Percentiles rank a stretch among this genome's conserved stretches.
Conservation (phyloP, 2,329 filamentous ascomycete species). For the Fusarium palustre region DNA sequence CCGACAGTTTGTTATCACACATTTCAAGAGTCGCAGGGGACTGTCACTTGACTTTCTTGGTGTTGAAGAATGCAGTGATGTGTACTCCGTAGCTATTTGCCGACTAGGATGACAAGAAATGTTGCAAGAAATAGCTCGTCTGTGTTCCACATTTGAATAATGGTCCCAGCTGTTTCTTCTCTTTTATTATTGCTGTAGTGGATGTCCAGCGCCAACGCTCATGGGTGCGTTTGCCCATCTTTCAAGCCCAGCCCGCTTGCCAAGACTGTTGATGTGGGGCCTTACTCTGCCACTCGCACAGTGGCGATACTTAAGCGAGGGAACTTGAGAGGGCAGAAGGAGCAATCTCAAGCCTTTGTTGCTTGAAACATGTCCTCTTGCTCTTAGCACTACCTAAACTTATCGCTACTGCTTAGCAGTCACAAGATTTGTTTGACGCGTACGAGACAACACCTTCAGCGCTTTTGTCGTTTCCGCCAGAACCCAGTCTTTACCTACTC, state of each 20-base stretch:
- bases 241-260: constrained; percentile 14
- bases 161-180: constrained; percentile 15
- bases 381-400: too few species aligned
- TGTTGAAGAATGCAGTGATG: neutral
- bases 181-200: constrained; percentile 19
- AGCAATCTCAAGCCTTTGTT: neutral
- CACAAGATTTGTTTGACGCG: neutral
- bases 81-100: too few species aligned
- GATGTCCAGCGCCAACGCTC: constrained; percentile 28
- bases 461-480: neutral
- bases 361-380: neutral
- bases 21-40: neutral
- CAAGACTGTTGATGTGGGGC: constrained; percentile 43
- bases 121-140: constrained; percentile 9
- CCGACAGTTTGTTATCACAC: neutral
- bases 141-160: constrained; percentile 16
- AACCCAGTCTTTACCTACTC: constrained; percentile 8
- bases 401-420: neutral
- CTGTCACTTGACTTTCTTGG: neutral
- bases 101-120: constrained; percentile 8
- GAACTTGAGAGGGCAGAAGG: neutral
- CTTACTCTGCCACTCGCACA: constrained; percentile 29
- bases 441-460: neutral
- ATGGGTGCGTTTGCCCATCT: constrained; percentile 8
- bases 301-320: constrained; percentile 38